A percentile compares a stretch with the other conserved stretches of the same genome.
Evolutionary conservation across 2,329 filamentous ascomycete genomes (phyloP).

Genomic region (Allantophomopsis cytisporea): DNA sequence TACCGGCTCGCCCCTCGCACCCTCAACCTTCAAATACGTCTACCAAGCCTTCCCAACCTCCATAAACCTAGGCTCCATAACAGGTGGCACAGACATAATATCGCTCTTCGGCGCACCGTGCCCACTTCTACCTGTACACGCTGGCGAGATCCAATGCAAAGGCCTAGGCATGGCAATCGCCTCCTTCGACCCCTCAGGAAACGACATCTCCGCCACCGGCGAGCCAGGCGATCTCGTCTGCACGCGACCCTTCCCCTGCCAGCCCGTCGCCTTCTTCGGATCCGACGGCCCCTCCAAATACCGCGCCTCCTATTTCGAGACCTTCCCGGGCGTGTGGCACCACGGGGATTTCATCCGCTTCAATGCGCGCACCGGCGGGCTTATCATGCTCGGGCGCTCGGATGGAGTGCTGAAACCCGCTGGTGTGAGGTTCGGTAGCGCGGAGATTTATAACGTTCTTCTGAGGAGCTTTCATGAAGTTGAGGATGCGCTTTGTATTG

Average conservation of each 20-base stretch:
- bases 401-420: constrained; percentile 89
- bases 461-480: constrained; percentile 73
- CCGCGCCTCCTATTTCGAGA: constrained; percentile 73
- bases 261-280: constrained; percentile 85
- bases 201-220: constrained; percentile 28
- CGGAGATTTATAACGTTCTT: constrained; percentile 94
- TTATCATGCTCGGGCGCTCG: constrained; percentile 84
- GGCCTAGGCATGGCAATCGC: constrained; percentile 69
- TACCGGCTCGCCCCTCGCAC: constrained; percentile 82
- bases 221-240: constrained; percentile 84
- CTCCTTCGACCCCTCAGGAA: constrained; percentile 37
- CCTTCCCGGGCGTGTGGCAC: constrained; percentile 71
- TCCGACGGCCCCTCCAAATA: constrained; percentile 63
- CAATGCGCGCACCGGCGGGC: constrained; percentile 57
- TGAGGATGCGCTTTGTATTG: constrained; percentile 80
- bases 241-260: constrained; percentile 73
- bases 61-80: constrained; percentile 88
- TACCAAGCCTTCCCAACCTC: constrained; percentile 67
- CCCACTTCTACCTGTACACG: constrained; percentile 57
- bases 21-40: constrained; percentile 84
- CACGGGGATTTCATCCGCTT: constrained; percentile 82
- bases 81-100: constrained; percentile 92
- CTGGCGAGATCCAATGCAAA: constrained; percentile 65
- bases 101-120: constrained; percentile 85
- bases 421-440: constrained; percentile 82